Base-by-base conservation (phyloP, 1,284 basidiomycete species). In the Ustilago tritici region DNA sequence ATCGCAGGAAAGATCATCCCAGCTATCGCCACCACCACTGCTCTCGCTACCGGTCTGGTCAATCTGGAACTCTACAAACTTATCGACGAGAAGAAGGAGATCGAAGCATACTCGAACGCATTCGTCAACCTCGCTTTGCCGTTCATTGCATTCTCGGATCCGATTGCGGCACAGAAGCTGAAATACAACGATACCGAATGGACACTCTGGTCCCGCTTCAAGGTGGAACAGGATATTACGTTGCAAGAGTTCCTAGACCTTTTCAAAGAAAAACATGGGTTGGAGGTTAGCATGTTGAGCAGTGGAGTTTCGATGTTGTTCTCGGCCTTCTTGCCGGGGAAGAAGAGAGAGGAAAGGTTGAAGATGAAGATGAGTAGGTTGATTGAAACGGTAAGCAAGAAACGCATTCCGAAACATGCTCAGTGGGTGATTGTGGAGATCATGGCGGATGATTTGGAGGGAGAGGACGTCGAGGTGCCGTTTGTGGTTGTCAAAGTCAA, bases 1-100 rank as follows among this genome's bases (percentile, higher is more conserved):
- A 98, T 99, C 84, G 98, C 97, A 4, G 97, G 97, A 65, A 99
- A 99, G 90, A 99, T 99, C 83, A 99, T 99, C 78, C 97, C 97
- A 61, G 97, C 97, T 17, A 99, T 99, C 83, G 97, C 97, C 28
- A 99, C 98, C 1, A 99, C 97, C 0, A 99, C 98, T 1, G 92
- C 95, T 17, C 90, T 98, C 52, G 94, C 97, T 36, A 95, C 95
- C 35, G 97, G 97, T 34, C 88, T 99, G 63, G 95, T 98, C 54
- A 98, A 95, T 87, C 87, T 99, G 65, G 97, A 99, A 88, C 90
- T 99, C 58, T 99, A 97, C 90, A 86, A 86, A 94, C 90, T 99
- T 86, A 95, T 99, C 80, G 97, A 98, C 86, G 92, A 92, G 74
- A 98, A 98, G 90, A 91, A 89, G 84, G 93, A 93, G 84, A 89